Conservation (phyloP, 345 rosid genomes). For the Turritis glabra region DNA sequence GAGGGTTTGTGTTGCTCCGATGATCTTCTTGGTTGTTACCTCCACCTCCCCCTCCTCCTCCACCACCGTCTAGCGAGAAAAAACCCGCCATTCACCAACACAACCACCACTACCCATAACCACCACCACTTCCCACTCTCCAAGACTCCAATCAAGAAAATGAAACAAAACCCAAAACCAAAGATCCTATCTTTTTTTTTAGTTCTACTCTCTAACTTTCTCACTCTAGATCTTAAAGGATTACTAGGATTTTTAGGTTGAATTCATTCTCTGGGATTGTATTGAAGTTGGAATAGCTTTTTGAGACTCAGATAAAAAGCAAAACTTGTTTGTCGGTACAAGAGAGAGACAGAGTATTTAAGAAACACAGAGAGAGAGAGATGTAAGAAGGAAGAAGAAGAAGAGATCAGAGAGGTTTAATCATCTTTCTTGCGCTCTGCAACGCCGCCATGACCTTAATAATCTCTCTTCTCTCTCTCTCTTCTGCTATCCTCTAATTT, state of each 20-base stretch:
- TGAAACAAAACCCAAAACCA: background rate
- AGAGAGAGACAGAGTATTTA: slow-evolving; percentile 20
- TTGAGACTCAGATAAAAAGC: slow-evolving; percentile 20
- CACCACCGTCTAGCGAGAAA: slow-evolving; percentile 53
- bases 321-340: slow-evolving; percentile 38
- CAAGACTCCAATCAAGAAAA: background rate
- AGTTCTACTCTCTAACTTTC: background rate
- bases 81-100: slow-evolving; percentile 50
- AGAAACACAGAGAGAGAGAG: background rate
- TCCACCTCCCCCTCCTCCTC: slow-evolving; percentile 43
- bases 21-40: slow-evolving; percentile 41
- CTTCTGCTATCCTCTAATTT: slow-evolving; percentile 41
- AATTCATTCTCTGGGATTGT: slow-evolving; percentile 30
- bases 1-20: slow-evolving; percentile 43
- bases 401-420: slow-evolving; percentile 35
- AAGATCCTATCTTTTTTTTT: slow-evolving; percentile 1
- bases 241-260: slow-evolving; percentile 32
- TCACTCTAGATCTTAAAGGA: slow-evolving; percentile 20
- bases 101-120: slow-evolving; percentile 22
- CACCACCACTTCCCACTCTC: slow-evolving; percentile 16
- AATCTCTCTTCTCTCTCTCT: slow-evolving; percentile 39
- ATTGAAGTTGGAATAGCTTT: slow-evolving; percentile 33
- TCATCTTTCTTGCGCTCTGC: slow-evolving; percentile 53
- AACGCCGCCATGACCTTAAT: slow-evolving; percentile 73
- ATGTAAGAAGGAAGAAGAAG: background rate